Evolutionary conservation across 345 rosid species (phyloP), one percentile per base, ranked within the genome.

Genomic region (Erodium maritimum): DNA sequence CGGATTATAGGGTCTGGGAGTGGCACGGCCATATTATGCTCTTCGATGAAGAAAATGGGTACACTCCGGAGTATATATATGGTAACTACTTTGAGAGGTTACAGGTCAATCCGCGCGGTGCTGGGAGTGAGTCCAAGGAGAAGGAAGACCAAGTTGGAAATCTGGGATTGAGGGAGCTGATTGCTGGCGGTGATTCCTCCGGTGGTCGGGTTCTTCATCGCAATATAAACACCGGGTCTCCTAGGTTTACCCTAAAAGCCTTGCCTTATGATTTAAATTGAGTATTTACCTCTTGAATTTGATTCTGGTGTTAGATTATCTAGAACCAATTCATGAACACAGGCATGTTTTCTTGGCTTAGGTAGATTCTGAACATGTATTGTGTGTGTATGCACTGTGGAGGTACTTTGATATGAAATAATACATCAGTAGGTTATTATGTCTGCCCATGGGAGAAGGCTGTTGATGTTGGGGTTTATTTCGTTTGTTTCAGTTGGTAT

Each of bases 11-110:
- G 63, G 95, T 89, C 5, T 93, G 99, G 99, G 99, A 93, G 79
- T 93, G 99, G 99, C 99, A 93, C 34, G 99, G 99, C 0, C 99
- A 93, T 65, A 87, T 93, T 24, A 80, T 93, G 97, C 57, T 89
- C 66, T 89, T 87, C 56, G 97, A 90, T 22, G 99, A 90, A 57
- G 95, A 85, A 62, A 72, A 83, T 52, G 99, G 95, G 34, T 90
- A 80, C 17, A 71, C 77, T 0, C 96, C 99, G 0, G 97, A 90
- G 84, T 93, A 90, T 67, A 87, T 93, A 11, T 93, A 93, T 46
- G 99, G 99, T 50, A 89, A 93, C 71, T 89, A 93, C 77, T 93
- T 93, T 52, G 97, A 89, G 86, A 83, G 91, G 71, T 74, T 89
- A 82, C 82, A 69, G 58, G 81, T 70, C 23, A 80, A 74, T 66